Evolutionary conservation across 768 basidiomycete species (phyloP).

Genomic region (Cystobasidium ongulense): DNA sequence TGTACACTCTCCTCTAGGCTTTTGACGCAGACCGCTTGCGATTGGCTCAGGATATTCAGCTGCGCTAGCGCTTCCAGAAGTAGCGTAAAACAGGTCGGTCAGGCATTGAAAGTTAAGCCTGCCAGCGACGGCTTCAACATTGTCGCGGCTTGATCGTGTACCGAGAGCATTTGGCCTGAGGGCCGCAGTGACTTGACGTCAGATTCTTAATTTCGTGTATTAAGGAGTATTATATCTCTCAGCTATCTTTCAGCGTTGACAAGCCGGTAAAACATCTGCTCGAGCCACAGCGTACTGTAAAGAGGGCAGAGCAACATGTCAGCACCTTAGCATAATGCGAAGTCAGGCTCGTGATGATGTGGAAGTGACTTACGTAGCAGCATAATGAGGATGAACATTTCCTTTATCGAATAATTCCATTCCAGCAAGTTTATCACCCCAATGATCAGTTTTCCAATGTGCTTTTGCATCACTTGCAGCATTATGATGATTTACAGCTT

Average conservation of each 20-base stretch:
- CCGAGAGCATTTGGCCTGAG: no score
- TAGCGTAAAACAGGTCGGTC: no score
- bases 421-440: slow-evolving; percentile 17
- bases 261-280: slow-evolving; percentile 23
- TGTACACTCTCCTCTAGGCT: no score
- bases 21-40: no score
- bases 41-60: no score
- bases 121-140: no score
- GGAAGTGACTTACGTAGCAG: slow-evolving; percentile 3
- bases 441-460: not conserved
- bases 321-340: not conserved
- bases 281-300: not conserved
- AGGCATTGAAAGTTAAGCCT: no score
- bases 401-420: slow-evolving; percentile 11
- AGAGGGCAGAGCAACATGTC: not conserved
- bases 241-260: not conserved
- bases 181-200: no score
- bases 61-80: no score
- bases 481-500: not conserved
- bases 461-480: not conserved
- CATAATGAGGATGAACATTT: slow-evolving; percentile 17
- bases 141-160: no score
- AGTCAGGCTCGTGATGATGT: not conserved
- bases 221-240: no score
- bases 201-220: no score